A percentile compares a stretch with the other conserved stretches of the same genome.
These are phyloP conservation scores for Phialophora tarda DNA, from an alignment of 2,329 filamentous ascomycete genomes.

Conservation along the genomic window DNA sequence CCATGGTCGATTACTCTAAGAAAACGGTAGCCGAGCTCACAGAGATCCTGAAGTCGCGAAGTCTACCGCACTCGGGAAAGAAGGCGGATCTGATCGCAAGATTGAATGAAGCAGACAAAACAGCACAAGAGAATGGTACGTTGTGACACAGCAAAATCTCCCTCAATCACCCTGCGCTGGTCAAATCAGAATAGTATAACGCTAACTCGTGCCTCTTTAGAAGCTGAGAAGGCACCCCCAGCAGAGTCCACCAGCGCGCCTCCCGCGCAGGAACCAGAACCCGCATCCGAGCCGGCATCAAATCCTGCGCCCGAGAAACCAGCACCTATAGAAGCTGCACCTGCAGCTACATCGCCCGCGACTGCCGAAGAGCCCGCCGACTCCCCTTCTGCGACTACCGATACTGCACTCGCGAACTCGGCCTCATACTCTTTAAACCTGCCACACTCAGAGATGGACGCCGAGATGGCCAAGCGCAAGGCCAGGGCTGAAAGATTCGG, in stretches of 20 bases:
- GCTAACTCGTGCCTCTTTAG: constrained; percentile 11
- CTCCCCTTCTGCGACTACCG: constrained; percentile 29
- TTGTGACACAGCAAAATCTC: neutral
- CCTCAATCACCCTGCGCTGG: neutral
- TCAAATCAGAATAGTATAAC: neutral
- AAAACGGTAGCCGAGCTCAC: constrained; percentile 57
- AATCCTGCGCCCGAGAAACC: constrained; percentile 33
- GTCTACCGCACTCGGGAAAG: constrained; percentile 55
- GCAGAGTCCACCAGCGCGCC: constrained; percentile 43
- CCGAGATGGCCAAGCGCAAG: constrained; percentile 56
- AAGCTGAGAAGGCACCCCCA: constrained; percentile 35
- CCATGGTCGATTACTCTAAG: constrained; percentile 53
- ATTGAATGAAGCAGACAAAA: constrained; percentile 52
- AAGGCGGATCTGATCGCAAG: constrained; percentile 58
- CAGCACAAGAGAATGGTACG: constrained; percentile 34
- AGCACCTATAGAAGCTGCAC: constrained; percentile 41
- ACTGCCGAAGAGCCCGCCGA: constrained; percentile 19
- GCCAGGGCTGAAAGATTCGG: constrained; percentile 57
- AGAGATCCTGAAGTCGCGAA: constrained; percentile 56
- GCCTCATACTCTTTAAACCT: constrained; percentile 50
- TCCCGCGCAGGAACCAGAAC: constrained; percentile 40
- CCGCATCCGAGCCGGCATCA: constrained; percentile 30
- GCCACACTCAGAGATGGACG: constrained; percentile 52
- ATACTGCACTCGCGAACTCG: constrained; percentile 30
- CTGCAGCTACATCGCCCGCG: constrained; percentile 22